Conservation (phyloP, 345 rosid species). For the Eucalyptus erythrocorys region DNA sequence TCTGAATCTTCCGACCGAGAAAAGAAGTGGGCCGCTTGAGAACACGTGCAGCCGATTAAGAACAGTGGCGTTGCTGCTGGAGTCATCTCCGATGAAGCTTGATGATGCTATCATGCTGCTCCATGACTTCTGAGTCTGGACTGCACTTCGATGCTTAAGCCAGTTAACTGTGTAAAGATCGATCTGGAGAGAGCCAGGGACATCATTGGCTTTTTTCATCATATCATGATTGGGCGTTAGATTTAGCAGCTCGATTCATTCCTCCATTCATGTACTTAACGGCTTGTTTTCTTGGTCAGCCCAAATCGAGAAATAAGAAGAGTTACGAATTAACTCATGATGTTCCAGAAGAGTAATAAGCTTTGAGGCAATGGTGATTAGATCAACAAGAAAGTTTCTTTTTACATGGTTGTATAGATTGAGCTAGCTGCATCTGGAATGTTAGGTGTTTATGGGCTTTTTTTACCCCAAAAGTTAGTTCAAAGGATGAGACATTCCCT, state of each 20-base stretch:
- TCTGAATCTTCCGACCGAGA: not conserved
- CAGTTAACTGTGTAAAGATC: not conserved
- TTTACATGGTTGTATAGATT: not conserved
- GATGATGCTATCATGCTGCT: slow-evolving; percentile 60
- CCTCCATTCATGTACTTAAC: not conserved
- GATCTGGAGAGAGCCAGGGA: not conserved
- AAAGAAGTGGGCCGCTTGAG: not conserved
- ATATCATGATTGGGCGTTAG: not conserved
- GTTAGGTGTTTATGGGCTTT: not conserved
- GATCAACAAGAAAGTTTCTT: not conserved
- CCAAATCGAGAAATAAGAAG: not conserved
- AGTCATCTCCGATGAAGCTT: slow-evolving; percentile 16
- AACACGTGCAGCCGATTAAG: slow-evolving; percentile 6
- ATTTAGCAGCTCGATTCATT: not conserved
- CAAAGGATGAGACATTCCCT: too few species aligned
- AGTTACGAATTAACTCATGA: not conserved
- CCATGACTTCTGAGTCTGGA: slow-evolving; percentile 37
- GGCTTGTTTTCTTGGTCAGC: not conserved
- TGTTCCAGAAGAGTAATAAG: not conserved
- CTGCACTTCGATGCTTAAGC: not conserved
- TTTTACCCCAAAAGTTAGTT: too few species aligned
- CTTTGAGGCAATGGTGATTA: not conserved
- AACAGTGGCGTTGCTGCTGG: slow-evolving; percentile 23
- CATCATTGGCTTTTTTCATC: not conserved
- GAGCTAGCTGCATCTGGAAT: not conserved